Conservation (phyloP, 1,139 yeast genomes). For the Groenewaldozyma auringiensis region DNA sequence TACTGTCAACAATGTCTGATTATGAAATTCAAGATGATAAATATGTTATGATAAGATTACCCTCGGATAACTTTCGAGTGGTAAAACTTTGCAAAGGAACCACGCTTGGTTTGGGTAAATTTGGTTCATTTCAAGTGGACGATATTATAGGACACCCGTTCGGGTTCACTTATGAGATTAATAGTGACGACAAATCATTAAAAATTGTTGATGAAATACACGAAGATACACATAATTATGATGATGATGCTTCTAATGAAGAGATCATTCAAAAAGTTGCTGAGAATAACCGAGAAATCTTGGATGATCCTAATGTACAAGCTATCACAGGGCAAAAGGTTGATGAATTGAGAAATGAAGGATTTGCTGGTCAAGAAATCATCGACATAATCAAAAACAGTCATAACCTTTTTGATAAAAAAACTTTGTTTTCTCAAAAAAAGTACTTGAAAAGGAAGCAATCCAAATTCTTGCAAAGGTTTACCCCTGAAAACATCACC, state of each 20-base stretch:
- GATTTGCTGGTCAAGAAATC: constrained; percentile 65
- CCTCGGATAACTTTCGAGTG: constrained; percentile 71
- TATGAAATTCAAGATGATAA: constrained; percentile 34
- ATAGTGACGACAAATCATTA: constrained; percentile 31
- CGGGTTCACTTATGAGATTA: constrained; percentile 85
- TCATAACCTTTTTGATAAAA: constrained; percentile 81
- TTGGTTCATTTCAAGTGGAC: constrained; percentile 73
- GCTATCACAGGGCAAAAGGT: constrained; percentile 67
- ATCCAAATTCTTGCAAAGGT: constrained; percentile 79
- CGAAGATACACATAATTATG: constrained; percentile 21
- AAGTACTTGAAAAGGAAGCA: constrained; percentile 87
- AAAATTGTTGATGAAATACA: constrained; percentile 21
- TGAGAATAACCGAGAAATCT: constrained; percentile 58
- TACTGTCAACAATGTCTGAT: too few relatives aligned
- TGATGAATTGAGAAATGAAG: constrained; percentile 58
- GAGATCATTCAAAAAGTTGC: constrained; percentile 27
- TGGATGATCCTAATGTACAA: constrained; percentile 75
- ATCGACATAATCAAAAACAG: constrained; percentile 75
- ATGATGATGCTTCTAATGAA: constrained; percentile 9
- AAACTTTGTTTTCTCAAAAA: constrained; percentile 84
- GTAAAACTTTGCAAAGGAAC: constrained; percentile 56
- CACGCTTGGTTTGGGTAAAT: constrained; percentile 71
- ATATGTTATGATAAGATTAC: constrained; percentile 63
- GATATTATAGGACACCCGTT: constrained; percentile 72
- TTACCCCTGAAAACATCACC: constrained; percentile 75